Evolutionary conservation across 106 monocot genomes (phyloP), one percentile per base, ranked within the genome.

Genomic region (Acanthochlamys bracteata): DNA sequence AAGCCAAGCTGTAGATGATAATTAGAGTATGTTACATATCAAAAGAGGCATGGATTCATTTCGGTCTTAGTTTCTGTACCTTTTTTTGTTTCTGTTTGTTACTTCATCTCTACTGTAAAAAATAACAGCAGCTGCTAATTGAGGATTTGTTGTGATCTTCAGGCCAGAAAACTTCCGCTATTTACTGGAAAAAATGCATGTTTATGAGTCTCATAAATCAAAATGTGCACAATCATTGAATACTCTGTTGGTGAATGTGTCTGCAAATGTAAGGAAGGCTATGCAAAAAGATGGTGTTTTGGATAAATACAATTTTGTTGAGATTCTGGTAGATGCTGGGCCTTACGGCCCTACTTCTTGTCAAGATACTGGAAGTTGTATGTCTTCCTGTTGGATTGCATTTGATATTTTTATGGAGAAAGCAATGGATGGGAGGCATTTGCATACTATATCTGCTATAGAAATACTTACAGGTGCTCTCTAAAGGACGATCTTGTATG

Each of bases 371-470:
- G 77, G 82, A 60, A 59, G 73, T 69, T 74, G 78, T 21, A 77
- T 61, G 43, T 41, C 75, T 61, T 72, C 75, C 63, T 89, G 76
- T 66, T 94, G 93, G 93, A 70, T 89, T 57, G 24, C 79, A 62
- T 81, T 94, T 79, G 89, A 94, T 82, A 69, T 83, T 22, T 81
- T 86, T 69, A 72, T 94, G 93, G 93, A 94, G 73, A 82, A 82
- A 51, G 57, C 81, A 46, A 94, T 94, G 81, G 89, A 94, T 72
- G 93, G 93, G 49, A 85, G 67, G 69, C 68, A 83, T 61, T 78
- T 94, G 21, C 42, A 83, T 83, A 74, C 78, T 55, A 70, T 79
- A 61, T 93, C 89, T 76, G 63, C 83, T 65, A 69, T 81, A 63
- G 83, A 89, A 69, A 73, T 83, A 68, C 83, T 93, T 40, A 81